Base-by-base conservation (phyloP, 2,329 filamentous ascomycete species). In the Phialocephala sp. region DNA sequence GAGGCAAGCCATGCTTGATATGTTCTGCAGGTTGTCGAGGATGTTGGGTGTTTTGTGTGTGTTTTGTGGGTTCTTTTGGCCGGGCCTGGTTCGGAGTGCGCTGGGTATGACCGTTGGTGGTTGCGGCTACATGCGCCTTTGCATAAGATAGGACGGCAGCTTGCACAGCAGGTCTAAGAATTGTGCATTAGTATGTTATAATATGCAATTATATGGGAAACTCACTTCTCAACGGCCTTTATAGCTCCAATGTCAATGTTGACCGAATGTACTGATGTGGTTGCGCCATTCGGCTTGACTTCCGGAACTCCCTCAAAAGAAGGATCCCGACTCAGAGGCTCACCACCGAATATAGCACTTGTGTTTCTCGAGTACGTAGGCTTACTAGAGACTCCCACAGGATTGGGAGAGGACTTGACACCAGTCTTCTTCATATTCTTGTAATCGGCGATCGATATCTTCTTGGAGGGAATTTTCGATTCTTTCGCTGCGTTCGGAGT, bases 401-500 rank as follows among this genome's bases (percentile, higher is more conserved):
- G 65, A 56, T 56, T 68, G 24, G 72, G 68, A 32, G 66, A 63
- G 22, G 72, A 68, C 57, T 72, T 75, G 41, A 72, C 62, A 15
- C 72, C 74, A 24, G 68, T 72, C 37, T 72, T 65, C 66, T 73
- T 75, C 64, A 72, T 61, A 58, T 71, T 74, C 67, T 73, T 74
- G 61, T 77, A 77, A 58, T 77, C 75, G 20, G 71, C 70, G 20
- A 76, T 65, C 8, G 72, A 73, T 43, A 77, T 70, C 68, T 75
- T 77, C 39, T 70, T 69, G 8, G 68, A 59, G 6, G 73, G 68
- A 45, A 72, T 72, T 61, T 72, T 74, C 9, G 66, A 72, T 72
- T 59, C 68, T 24, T 54, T 54, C 66, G 12, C 62, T 18, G 37
- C 37, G 47, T 72, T 72, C 20, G 75, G 74, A 5, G 75, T 76